A percentile compares a stretch with the other conserved stretches of the same genome.
Evolutionary conservation across 805 yeast genomes (phyloP).

Genomic region (Candida khao-thaluensis): DNA sequence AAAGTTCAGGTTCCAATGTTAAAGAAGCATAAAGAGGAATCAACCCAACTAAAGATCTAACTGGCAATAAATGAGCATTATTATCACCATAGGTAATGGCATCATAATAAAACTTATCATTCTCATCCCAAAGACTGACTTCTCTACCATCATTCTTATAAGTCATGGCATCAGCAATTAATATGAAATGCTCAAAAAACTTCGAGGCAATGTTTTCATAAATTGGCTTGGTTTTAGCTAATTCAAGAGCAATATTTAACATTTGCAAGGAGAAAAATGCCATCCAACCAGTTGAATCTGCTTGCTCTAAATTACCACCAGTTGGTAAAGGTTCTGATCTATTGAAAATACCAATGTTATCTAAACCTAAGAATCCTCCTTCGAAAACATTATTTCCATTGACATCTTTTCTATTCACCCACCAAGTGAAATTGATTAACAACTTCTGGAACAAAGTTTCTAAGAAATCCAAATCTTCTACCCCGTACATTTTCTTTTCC

Average conservation of each 20-base stretch:
- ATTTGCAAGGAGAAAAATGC: conserved; percentile 87
- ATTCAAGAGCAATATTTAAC: conserved; percentile 89
- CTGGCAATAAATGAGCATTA: conserved; percentile 68
- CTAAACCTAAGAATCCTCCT: conserved; percentile 92
- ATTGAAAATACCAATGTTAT: conserved; percentile 89
- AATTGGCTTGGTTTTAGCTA: conserved; percentile 79
- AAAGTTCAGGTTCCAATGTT: conserved; percentile 80
- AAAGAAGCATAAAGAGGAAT: conserved; percentile 88
- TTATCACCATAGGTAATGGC: conserved; percentile 81
- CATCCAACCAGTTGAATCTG: conserved; percentile 98
- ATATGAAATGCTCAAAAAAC: conserved; percentile 87
- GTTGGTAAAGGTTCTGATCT: conserved; percentile 92
- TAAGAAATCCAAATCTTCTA: conserved; percentile 75
- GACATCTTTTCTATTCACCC: conserved; percentile 90
- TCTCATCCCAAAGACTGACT: conserved; percentile 84
- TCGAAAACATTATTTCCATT: conserved; percentile 88
- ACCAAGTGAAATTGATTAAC: conserved; percentile 90
- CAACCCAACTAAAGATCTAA: conserved; percentile 85
- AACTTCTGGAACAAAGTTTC: conserved; percentile 93
- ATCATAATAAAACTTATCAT: conserved; percentile 85
- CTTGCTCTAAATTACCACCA: conserved; percentile 87
- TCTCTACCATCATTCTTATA: conserved; percentile 49
- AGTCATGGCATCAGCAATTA: conserved; percentile 93
- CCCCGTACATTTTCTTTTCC: conserved; percentile 82
- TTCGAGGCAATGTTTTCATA: conserved; percentile 93